Evolutionary conservation across 805 yeast genomes (phyloP), one percentile per base, ranked within the genome.

Genomic region (Brettanomyces sp.): DNA sequence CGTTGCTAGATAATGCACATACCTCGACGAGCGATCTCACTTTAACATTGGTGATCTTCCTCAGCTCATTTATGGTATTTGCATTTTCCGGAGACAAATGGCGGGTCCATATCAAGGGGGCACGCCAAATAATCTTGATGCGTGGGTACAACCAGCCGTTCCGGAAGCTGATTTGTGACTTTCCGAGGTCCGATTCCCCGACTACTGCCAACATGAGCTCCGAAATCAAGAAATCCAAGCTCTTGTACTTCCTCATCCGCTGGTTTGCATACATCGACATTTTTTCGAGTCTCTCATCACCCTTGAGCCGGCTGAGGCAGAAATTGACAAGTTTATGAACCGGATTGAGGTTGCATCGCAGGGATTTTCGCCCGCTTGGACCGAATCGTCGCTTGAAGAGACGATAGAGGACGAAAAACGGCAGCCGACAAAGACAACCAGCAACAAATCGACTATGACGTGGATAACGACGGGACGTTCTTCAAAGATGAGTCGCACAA

Each of bases 211-310:
- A 48, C 14, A 47, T 58, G 36, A 51, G 50, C 47, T 54, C 52
- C 7, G 63, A 61, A 34, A 54, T 60, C 33, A 57, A 58, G 47
- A 56, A 53, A 42, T 57, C 65, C 6, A 72, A 72, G 49, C 65
- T 76, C 12, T 61, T 77, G 0, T 77, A 66, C 49, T 84, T 84
- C 52, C 64, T 84, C 40, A 66, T 74, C 51, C 63, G 89, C 44
- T 81, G 88, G 86, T 82, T 79, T 56, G 80, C 79, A 0, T 84
- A 80, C 55, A 63, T 80, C 33, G 88, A 82, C 54, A 75, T 81
- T 3, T 67, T 83, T 21, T 82, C 86, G 0, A 72, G 78, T 1
- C 63, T 84, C 23, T 76, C 85, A 1, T 72, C 86, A 0, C 72
- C 84, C 47, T 61, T 37, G 56, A 56, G 24, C 65, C 68, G 33